Evolutionary conservation across 306 rosid species (phyloP), one percentile per base, ranked within the genome.

Genomic region (Lupinus albus): DNA sequence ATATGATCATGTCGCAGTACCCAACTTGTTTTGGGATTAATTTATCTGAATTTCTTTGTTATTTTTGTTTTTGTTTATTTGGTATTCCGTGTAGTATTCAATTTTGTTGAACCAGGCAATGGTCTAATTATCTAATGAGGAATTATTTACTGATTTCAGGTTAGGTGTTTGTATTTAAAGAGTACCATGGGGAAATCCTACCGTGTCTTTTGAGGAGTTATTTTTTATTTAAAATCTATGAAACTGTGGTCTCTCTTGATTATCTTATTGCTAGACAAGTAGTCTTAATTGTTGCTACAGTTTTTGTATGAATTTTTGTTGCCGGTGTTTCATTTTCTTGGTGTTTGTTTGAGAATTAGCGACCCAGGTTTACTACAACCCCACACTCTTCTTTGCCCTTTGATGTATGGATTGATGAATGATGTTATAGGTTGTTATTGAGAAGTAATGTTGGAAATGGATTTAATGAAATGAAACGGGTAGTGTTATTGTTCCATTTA

Each of bases 131-230:
- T 46, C 72, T 73, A 54, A 68, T 17, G 52, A 25, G 9, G 9
- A 32, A 8, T 25, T 69, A 11, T 25, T 44, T 25, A 0, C 38
- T n/a, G 30, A 39, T 80, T 80, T 52, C 84, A 80, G 84, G 84
- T 80, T 47, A 46, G 78, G 30, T 25, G 30, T 4, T 25, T 25
- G 30, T 25, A 25, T 25, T 25, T 25, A 4, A 25, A 25, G 30
- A 80, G 84, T 25, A 71, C 76, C 4, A 80, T 80, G 84, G 84
- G 84, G 18, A 76, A 76, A 18, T 76, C 84, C 0, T 61, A 76
- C 64, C 81, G 84, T 0, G 81, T 80, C 44, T 80, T 80, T 55
- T 80, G 47, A 72, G 69, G 2, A 11, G 38, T 11, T 30, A 46
- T 44, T 15, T 12, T 68, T 50, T 7, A 18, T 11, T 50, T 20